These are phyloP conservation scores for Lanzia echinophila DNA, from an alignment of 2,329 filamentous ascomycete species.

Conservation along the genomic window DNA sequence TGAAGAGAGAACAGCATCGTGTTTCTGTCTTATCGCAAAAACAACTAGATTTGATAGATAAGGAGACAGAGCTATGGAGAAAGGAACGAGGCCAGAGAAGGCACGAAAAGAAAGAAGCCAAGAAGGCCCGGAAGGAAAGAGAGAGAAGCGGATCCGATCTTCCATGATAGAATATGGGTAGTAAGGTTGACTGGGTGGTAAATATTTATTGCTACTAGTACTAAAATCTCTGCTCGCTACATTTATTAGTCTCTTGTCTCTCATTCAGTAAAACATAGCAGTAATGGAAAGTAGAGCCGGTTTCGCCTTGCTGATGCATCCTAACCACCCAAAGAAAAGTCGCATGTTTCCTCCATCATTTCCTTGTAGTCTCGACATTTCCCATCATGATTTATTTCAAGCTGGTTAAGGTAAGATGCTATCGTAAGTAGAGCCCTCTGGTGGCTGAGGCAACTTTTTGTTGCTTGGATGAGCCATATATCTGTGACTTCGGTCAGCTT, in stretches of 20 bases:
- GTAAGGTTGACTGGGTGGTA: neutral
- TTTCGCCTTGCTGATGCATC: conserved; percentile 33
- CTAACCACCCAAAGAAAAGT: conserved; percentile 17
- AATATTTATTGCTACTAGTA: neutral
- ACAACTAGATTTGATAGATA: conserved; percentile 35
- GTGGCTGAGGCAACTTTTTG: conserved; percentile 92
- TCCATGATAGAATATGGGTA: neutral
- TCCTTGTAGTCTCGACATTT: neutral
- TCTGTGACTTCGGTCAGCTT: conserved; percentile 40
- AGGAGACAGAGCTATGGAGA: conserved; percentile 39
- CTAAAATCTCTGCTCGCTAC: conserved; percentile 7
- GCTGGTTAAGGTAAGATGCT: neutral
- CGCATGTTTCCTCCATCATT: neutral
- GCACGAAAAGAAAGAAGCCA: conserved; percentile 13
- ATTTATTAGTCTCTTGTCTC: conserved; percentile 9
- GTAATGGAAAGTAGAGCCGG: conserved; percentile 14
- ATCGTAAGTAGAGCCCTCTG: conserved; percentile 65
- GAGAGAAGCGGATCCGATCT: neutral
- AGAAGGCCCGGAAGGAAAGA: conserved; percentile 6
- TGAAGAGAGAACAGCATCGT: conserved; percentile 25
- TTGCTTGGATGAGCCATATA: conserved; percentile 89
- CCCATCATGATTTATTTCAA: neutral
- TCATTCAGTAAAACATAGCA: conserved; percentile 16
- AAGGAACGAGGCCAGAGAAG: conserved; percentile 26
- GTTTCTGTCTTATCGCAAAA: conserved; percentile 32